phyloP scores from a whole-genome alignment of 2,329 filamentous ascomycete genomes.

The Ascosphaera pollenicola region DNA sequence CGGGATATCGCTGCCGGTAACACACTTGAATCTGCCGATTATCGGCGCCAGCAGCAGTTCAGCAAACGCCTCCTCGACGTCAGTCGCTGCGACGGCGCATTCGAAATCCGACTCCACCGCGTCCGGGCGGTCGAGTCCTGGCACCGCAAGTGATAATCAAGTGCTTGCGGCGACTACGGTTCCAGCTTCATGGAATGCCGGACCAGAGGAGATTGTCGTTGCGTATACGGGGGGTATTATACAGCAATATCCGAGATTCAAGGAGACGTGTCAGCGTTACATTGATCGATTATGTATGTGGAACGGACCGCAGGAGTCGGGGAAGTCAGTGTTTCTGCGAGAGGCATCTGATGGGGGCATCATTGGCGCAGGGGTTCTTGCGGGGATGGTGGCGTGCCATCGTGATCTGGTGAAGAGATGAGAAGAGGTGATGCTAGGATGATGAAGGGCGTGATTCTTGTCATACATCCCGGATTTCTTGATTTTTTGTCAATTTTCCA shows the following conservation, averaged over 20 bases:
- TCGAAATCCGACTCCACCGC: conserved; percentile 5
- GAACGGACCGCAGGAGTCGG: conserved; percentile 15
- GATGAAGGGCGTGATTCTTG: not conserved
- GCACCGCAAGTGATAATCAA: not conserved
- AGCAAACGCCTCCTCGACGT: not conserved
- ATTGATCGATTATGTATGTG: conserved; percentile 28
- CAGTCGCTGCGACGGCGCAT: not conserved
- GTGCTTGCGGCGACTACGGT: conserved; percentile 1
- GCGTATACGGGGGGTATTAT: conserved; percentile 60
- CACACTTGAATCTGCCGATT: conserved; percentile 5
- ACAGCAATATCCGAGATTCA: conserved; percentile 47
- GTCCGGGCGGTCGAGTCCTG: not conserved
- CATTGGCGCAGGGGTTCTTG: conserved; percentile 27
- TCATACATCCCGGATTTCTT: not conserved
- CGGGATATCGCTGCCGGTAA: conserved; percentile 5
- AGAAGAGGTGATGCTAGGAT: not conserved
- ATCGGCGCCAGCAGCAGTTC: conserved; percentile 1
- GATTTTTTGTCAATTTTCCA: not conserved
- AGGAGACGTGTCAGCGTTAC: conserved; percentile 41
- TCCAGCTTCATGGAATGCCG: conserved; percentile 22
- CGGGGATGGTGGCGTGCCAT: conserved; percentile 15
- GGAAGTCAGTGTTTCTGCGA: conserved; percentile 23
- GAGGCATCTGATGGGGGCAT: conserved; percentile 28
- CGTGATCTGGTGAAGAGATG: not conserved
- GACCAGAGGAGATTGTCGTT: conserved; percentile 42